Evolutionary conservation across 108 stramenopile species (phyloP).

Genomic region (Thalassiosira profunda): DNA sequence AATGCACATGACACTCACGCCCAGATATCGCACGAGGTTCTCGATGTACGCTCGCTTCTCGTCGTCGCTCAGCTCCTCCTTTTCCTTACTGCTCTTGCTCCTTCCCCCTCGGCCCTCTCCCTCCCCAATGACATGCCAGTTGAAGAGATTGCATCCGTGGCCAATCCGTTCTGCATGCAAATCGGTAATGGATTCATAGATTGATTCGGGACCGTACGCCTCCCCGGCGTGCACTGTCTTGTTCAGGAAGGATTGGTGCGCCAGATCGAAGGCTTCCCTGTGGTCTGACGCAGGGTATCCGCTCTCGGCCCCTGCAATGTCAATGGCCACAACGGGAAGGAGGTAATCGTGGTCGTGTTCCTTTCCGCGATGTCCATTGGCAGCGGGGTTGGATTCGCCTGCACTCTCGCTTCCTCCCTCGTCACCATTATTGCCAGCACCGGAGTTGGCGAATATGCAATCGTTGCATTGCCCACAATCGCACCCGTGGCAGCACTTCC

Average conservation of each 20-base stretch:
- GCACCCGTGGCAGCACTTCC: slow-evolving; percentile 15
- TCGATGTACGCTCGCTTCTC: slow-evolving; percentile 35
- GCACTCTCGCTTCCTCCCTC: not conserved
- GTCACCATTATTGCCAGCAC: not conserved
- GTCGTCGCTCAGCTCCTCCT: slow-evolving; percentile 26
- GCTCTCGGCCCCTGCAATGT: slow-evolving; percentile 34
- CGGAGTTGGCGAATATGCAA: no score
- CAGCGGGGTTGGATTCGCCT: not conserved
- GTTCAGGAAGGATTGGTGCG: slow-evolving; percentile 41
- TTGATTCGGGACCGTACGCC: slow-evolving; percentile 44
- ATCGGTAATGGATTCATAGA: slow-evolving; percentile 33
- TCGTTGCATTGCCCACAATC: slow-evolving; percentile 13
- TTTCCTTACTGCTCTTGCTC: slow-evolving; percentile 11
- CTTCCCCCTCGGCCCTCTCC: slow-evolving; percentile 34
- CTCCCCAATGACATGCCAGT: slow-evolving; percentile 40
- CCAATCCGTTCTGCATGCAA: slow-evolving; percentile 45
- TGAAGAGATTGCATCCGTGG: slow-evolving; percentile 33
- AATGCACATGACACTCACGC: not conserved
- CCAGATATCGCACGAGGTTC: slow-evolving; percentile 38
- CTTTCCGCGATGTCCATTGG: not conserved
- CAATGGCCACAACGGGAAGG: slow-evolving; percentile 35
- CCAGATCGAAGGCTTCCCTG: slow-evolving; percentile 36
- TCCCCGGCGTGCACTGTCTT: slow-evolving; percentile 48
- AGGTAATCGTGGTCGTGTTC: slow-evolving; percentile 14
- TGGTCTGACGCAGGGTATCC: slow-evolving; percentile 43